These are phyloP conservation scores for Henckelia pumila DNA, from an alignment of 257 asterid genomes.

Conservation along the genomic window DNA sequence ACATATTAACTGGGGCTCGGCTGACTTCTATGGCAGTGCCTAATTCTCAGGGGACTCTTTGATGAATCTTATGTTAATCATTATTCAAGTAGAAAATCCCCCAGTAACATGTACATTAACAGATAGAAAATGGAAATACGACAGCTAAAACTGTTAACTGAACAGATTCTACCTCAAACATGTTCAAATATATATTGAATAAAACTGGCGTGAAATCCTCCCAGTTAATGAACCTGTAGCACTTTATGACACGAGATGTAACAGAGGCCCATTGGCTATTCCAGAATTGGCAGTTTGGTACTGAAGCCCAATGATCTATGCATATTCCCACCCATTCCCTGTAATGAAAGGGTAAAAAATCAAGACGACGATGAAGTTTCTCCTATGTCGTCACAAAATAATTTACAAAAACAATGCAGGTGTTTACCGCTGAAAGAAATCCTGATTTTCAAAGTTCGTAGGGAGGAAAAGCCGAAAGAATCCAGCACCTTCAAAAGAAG, in stretches of 20 bases:
- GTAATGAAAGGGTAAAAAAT: conserved; percentile 33
- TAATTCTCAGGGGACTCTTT: background rate
- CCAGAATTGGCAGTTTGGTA: conserved; percentile 95
- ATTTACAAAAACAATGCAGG: conserved; percentile 13
- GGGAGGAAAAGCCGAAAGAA: conserved; percentile 91
- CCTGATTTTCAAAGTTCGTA: conserved; percentile 77
- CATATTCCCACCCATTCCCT: conserved; percentile 71
- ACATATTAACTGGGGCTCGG: background rate
- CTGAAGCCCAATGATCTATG: conserved; percentile 76
- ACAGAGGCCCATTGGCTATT: conserved; percentile 97
- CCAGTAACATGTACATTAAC: background rate
- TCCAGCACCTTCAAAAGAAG: conserved; percentile 96
- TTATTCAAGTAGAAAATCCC: conserved; percentile 1
- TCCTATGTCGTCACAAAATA: conserved; percentile 22
- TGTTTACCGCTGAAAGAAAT: conserved; percentile 69
- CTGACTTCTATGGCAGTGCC: conserved; percentile 2
- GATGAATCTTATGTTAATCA: conserved; percentile 16
- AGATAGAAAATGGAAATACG: background rate
- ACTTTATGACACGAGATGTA: conserved; percentile 90
- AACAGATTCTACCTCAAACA: conserved; percentile 76
- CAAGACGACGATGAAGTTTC: conserved; percentile 25
- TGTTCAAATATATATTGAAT: conserved; percentile 78
- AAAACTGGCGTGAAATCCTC: conserved; percentile 64
- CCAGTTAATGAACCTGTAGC: conserved; percentile 69
- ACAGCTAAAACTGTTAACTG: conserved; percentile 13